Conservation (phyloP, 2,329 filamentous ascomycete genomes). For the Penicillium sp. region DNA sequence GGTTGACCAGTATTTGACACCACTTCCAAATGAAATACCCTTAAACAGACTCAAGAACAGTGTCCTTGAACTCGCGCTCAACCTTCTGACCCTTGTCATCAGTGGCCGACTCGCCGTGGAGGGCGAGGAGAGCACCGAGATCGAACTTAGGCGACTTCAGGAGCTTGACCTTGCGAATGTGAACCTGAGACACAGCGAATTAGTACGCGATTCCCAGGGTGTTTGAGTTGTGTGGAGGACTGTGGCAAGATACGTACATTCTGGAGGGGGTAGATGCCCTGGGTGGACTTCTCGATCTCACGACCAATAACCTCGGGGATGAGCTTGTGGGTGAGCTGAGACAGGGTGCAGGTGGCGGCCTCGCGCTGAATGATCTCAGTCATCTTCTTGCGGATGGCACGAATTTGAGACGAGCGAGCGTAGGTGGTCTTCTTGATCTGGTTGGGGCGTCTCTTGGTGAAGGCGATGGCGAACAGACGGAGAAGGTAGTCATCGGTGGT, state of each 20-base stretch:
- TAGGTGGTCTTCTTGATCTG: constrained; percentile 99
- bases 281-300: constrained; percentile 99
- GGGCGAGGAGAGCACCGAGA: constrained; percentile 88
- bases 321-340: constrained; percentile 96
- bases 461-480: constrained; percentile 97
- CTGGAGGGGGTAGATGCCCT: constrained; percentile 99
- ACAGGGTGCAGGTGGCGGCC: constrained; percentile 88
- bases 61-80: constrained; percentile 99
- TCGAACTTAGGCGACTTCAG: constrained; percentile 99
- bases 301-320: constrained; percentile 99
- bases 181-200: constrained; percentile 61
- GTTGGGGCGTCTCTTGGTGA: constrained; percentile 98
- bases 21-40: constrained; percentile 62
- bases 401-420: constrained; percentile 93
- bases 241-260: constrained; percentile 65
- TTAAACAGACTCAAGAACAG: constrained; percentile 91
- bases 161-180: constrained; percentile 99
- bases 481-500: constrained; percentile 99
- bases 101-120: constrained; percentile 95
- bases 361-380: constrained; percentile 97
- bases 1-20: constrained; percentile 73
- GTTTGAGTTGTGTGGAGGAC: not conserved
- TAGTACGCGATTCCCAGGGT: not conserved
- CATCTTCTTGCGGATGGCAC: constrained; percentile 99
- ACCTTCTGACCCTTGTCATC: constrained; percentile 98